These are phyloP conservation scores for Hippophae gyantsensis DNA, from an alignment of 306 rosid genomes.

Conservation along the genomic window DNA sequence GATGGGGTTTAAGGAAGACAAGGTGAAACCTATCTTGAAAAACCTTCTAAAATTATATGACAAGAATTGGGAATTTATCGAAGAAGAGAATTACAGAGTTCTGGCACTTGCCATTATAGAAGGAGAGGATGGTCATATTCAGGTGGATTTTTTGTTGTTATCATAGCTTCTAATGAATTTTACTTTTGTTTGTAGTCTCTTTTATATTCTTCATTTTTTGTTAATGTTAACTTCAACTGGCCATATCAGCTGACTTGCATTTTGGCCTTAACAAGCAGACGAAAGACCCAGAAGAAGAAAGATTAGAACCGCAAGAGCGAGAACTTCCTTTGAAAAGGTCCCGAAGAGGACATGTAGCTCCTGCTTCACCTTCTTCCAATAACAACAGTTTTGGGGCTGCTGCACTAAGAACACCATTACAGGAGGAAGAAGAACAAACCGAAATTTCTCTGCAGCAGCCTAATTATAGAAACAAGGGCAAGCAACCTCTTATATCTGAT, in stretches of 20 bases:
- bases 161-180: not conserved
- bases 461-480: conserved; percentile 50
- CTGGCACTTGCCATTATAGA: conserved; percentile 85
- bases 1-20: conserved; percentile 53
- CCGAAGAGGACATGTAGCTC: conserved; percentile 52
- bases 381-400: conserved; percentile 16
- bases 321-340: conserved; percentile 73
- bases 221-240: conserved; percentile 5
- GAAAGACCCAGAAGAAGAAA: conserved; percentile 44
- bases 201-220: too few species aligned
- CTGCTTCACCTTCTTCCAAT: conserved; percentile 25
- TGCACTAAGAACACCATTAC: conserved; percentile 36
- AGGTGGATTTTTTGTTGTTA: conserved; percentile 28
- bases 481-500: conserved; percentile 38
- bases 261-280: conserved; percentile 30
- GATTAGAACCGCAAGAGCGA: conserved; percentile 26
- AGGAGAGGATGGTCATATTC: conserved; percentile 34
- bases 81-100: conserved; percentile 80
- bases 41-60: conserved; percentile 63
- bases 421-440: conserved; percentile 33
- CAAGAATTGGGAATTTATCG: conserved; percentile 79
- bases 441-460: conserved; percentile 26
- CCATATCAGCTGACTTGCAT: conserved; percentile 12
- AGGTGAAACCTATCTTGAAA: conserved; percentile 70
- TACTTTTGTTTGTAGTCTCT: not conserved